phyloP scores from a whole-genome alignment of 495 filamentous ascomycete species.

The Tuber magnatum region DNA sequence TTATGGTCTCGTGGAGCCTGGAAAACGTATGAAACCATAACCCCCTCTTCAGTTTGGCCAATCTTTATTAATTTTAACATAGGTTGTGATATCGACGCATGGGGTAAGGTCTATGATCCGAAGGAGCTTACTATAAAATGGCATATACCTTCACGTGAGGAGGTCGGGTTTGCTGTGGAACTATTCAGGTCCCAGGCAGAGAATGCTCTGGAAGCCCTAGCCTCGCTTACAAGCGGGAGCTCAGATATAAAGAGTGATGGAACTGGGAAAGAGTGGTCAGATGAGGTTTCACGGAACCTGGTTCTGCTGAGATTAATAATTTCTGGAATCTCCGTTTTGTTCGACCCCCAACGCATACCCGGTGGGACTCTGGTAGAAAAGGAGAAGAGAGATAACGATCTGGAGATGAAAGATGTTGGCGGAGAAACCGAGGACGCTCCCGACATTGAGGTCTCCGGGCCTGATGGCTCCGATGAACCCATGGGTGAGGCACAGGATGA shows the following conservation, averaged over 20 bases:
- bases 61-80: conserved; percentile 2
- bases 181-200: conserved; percentile 73
- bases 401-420: conserved; percentile 46
- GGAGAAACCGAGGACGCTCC: conserved; percentile 57
- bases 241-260: conserved; percentile 87
- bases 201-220: conserved; percentile 60
- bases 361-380: conserved; percentile 38
- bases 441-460: background rate
- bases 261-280: conserved; percentile 96
- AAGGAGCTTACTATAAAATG: conserved; percentile 74
- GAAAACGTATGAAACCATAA: conserved; percentile 45
- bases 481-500: conserved; percentile 71
- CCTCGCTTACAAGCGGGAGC: conserved; percentile 66
- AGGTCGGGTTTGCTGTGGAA: conserved; percentile 81
- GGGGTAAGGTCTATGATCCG: conserved; percentile 67
- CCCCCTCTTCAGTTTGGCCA: background rate
- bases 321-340: conserved; percentile 79
- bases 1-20: conserved; percentile 72
- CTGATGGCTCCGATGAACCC: conserved; percentile 45
- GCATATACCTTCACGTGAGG: conserved; percentile 73
- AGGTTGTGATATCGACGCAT: conserved; percentile 43
- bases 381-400: conserved; percentile 44
- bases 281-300: conserved; percentile 85
- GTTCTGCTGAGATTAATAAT: conserved; percentile 76
- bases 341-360: conserved; percentile 68